Conservation (phyloP, 2,329 filamentous ascomycete genomes). For the Fusarium sp. region DNA sequence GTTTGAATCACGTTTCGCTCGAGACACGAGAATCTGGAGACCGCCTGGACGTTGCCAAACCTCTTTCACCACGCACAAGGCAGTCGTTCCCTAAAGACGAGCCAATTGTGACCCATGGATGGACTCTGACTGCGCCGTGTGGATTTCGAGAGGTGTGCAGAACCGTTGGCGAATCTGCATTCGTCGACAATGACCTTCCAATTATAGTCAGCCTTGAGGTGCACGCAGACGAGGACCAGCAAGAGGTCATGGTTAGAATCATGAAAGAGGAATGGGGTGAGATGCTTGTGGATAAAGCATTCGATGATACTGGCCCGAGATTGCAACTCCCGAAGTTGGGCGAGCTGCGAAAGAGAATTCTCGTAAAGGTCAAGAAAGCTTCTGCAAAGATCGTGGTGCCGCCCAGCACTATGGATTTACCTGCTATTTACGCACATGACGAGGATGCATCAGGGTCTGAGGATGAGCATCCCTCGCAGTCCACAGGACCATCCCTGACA, state of each 20-base stretch:
- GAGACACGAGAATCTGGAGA: conserved; percentile 49
- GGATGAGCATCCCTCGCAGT: conserved; percentile 49
- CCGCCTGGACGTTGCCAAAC: conserved; percentile 44
- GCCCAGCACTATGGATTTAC: conserved; percentile 47
- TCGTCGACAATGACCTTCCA: conserved; percentile 78
- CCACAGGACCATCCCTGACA: conserved; percentile 20
- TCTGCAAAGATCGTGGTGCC: conserved; percentile 47
- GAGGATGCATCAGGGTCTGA: conserved; percentile 56
- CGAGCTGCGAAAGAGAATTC: conserved; percentile 80
- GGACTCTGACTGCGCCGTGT: conserved; percentile 86
- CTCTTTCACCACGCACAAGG: conserved; percentile 37
- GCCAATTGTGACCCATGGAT: conserved; percentile 83
- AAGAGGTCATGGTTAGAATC: conserved; percentile 91
- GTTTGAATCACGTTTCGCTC: conserved; percentile 36
- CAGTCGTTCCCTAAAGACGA: conserved; percentile 60
- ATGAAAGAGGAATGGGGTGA: conserved; percentile 90
- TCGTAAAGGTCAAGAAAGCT: conserved; percentile 80
- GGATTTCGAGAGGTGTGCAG: conserved; percentile 87
- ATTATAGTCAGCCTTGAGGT: conserved; percentile 94
- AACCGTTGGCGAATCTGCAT: conserved; percentile 81
- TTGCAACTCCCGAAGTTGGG: conserved; percentile 73
- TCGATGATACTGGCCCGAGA: conserved; percentile 60
- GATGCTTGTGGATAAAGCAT: conserved; percentile 71
- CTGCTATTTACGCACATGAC: conserved; percentile 42
- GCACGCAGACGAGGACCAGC: conserved; percentile 82